phyloP scores from a whole-genome alignment of 768 basidiomycete species.

The Phaeotremella skinneri region DNA sequence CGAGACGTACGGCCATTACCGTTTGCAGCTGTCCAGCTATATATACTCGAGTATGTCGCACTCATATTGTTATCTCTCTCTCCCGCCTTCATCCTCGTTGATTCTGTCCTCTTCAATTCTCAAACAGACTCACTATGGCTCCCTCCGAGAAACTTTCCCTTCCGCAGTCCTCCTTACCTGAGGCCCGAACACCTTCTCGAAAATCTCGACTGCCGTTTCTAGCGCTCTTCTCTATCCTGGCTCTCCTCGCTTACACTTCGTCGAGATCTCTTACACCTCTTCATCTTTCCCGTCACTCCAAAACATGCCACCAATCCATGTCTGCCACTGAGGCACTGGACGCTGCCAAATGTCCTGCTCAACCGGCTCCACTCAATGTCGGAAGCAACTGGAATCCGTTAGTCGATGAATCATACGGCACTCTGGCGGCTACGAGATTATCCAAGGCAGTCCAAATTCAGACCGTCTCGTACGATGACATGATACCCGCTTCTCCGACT shows the following conservation, averaged over 20 bases:
- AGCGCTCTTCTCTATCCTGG: constrained; percentile 7
- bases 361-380: constrained; percentile 27
- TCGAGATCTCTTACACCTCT: background rate
- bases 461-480: constrained; percentile 47
- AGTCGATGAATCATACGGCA: constrained; percentile 26
- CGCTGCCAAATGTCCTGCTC: constrained; percentile 37
- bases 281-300: background rate
- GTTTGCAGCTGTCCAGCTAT: too few species aligned
- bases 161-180: constrained; percentile 9
- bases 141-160: background rate
- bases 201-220: constrained; percentile 4
- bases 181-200: background rate
- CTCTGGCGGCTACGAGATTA: constrained; percentile 34
- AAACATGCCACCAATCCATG: background rate
- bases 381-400: constrained; percentile 39
- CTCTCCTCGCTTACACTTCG: constrained; percentile 4
- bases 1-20: background rate
- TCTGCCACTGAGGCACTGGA: constrained; percentile 2
- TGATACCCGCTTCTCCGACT: constrained; percentile 23
- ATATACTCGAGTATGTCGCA: too few species aligned
- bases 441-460: constrained; percentile 41
- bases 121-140: constrained; percentile 4
- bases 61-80: too few species aligned
- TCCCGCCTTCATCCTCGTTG: too few species aligned
- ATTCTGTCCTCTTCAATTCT: background rate